Conservation (phyloP, 202 grass and related monocot genomes). For the Musa balbisiana region DNA sequence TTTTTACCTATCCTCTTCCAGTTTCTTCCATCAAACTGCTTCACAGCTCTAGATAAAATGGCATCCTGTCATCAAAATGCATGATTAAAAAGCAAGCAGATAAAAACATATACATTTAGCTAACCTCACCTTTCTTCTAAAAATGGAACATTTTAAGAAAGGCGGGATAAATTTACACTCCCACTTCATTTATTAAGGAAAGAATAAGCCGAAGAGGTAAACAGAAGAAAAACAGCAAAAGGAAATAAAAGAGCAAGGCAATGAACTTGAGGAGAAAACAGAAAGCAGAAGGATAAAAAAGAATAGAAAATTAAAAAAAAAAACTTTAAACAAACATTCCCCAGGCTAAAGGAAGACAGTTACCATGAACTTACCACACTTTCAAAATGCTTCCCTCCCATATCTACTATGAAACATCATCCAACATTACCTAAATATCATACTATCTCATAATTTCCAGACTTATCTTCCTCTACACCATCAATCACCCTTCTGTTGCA, state of each 20-base stretch:
- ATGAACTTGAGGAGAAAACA: background rate
- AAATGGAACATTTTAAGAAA: background rate
- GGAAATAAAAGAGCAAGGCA: background rate
- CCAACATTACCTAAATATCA: background rate
- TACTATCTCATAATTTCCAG: too few relatives aligned
- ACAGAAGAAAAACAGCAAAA: too few relatives aligned
- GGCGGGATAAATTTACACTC: background rate
- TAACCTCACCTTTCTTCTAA: background rate
- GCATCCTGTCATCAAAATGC: conserved; percentile 10
- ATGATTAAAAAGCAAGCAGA: background rate
- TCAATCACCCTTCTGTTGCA: too few relatives aligned
- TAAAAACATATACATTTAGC: background rate
- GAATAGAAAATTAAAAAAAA: background rate
- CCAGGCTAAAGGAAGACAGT: background rate
- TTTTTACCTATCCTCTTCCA: conserved; percentile 19
- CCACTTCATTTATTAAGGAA: background rate
- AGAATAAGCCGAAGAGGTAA: too few relatives aligned
- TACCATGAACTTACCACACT: too few relatives aligned
- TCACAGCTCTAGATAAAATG: conserved; percentile 3
- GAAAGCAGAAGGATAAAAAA: background rate
- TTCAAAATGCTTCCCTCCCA: background rate
- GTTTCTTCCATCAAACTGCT: conserved; percentile 11
- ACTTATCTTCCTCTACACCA: too few relatives aligned
- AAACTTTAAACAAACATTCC: background rate
- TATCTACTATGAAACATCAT: background rate